Base-by-base conservation (phyloP, 164 flowering plant species). In the Vitis vinifera region DNA sequence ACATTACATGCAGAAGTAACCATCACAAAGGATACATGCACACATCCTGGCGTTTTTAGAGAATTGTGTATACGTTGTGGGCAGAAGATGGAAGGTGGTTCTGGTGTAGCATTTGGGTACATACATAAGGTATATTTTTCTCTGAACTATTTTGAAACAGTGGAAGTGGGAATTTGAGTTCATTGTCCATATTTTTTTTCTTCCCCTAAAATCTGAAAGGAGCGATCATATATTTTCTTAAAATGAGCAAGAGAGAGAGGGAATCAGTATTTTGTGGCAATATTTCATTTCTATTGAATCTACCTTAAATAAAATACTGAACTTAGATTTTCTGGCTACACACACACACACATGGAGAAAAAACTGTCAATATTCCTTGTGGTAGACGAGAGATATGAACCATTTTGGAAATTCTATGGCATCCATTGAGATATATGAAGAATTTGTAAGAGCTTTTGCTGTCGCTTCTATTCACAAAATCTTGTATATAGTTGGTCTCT, bases 81-180 rank as follows among this genome's bases (percentile, higher is more conserved):
- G 59, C 73, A 83, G 65, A 78, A 57, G 50, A 27, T 79, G 72
- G 88, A 77, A 29, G 89, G 82, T 66, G 86, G 74, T 10, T 78
- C 91, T 68, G 92, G 89, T 31, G 90, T 93, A 44, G 74, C 89
- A 67, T 79, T 92, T 77, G 85, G 87, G 7, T 92, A 91, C 77
- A 87, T 91, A 63, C 91, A 89, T 59, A 86, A 87, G 94, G 96
- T 92, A 79, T 65, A 23, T 14, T 44, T 31, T 72, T 44, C 27
- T 14, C 58, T 11, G n/a, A 52, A 53, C 44, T 37, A 37, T 37
- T 37, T 37, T 37, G 44, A 37, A 37, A 37, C 44, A 37, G 44
- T 37, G 44, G 44, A 37, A 37, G 6, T 37, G 7, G 44, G 44
- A 37, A 37, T 3, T 37, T 37, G 6, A 37, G 44, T 37, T 37